Evolutionary conservation across 2,329 filamentous ascomycete species (phyloP).

Genomic region (Neopestalotiopsis sp.): DNA sequence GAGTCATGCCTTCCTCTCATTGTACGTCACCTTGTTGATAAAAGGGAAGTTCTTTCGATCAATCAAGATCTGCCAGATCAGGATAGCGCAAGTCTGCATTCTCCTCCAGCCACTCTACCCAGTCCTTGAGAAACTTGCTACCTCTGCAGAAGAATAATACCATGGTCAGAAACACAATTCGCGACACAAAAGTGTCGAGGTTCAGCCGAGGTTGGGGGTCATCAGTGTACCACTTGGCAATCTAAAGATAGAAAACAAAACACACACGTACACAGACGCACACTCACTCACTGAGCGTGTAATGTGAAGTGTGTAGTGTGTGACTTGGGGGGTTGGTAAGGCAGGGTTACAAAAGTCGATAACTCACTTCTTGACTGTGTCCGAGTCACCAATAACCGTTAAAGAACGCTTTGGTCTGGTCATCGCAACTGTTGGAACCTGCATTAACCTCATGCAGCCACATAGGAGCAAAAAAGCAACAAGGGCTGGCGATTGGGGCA

Average conservation of each 20-base stretch:
- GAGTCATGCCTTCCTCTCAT: neutral
- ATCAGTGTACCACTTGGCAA: constrained; percentile 1
- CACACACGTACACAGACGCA: neutral
- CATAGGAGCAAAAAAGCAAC: neutral
- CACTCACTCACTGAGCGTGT: neutral
- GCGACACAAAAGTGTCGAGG: constrained; percentile 22
- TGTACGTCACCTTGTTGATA: neutral
- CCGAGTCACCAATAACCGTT: constrained; percentile 90
- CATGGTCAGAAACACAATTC: constrained; percentile 25
- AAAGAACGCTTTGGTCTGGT: constrained; percentile 90
- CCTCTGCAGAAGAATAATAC: constrained; percentile 60
- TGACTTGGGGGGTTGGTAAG: neutral
- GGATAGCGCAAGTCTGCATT: constrained; percentile 90
- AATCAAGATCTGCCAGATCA: constrained; percentile 55
- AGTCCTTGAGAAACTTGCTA: constrained; percentile 81
- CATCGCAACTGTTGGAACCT: constrained; percentile 77
- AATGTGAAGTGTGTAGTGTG: neutral
- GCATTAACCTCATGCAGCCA: constrained; percentile 33
- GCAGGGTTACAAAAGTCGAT: constrained; percentile 16
- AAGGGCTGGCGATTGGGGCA: too few species aligned
- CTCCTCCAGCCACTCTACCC: constrained; percentile 92
- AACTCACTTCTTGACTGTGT: constrained; percentile 86
- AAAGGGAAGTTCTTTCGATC: constrained; percentile 23
- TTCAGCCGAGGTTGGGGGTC: neutral
- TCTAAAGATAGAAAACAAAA: constrained; percentile 15